phyloP scores from a whole-genome alignment of 768 basidiomycete genomes.

The Exsudoporus frostii region DNA sequence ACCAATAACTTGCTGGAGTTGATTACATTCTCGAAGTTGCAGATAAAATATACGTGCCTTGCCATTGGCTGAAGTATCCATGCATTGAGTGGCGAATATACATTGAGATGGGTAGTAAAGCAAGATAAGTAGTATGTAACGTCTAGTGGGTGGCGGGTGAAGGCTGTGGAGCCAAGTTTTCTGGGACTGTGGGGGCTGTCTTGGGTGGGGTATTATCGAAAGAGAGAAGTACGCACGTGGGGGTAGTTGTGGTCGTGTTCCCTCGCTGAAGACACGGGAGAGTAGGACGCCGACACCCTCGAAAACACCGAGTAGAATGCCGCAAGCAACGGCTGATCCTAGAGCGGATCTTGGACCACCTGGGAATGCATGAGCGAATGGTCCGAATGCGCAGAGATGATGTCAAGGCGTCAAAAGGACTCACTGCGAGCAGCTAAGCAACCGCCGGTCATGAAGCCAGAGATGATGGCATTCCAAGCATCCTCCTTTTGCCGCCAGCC shows the following conservation, averaged over 20 bases:
- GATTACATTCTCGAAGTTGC: neutral
- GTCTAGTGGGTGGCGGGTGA: slow-evolving; percentile 51
- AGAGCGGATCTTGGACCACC: slow-evolving; percentile 91
- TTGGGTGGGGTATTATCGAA: slow-evolving; percentile 7
- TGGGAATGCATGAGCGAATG: slow-evolving; percentile 31
- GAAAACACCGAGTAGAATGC: slow-evolving; percentile 91
- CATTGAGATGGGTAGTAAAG: slow-evolving; percentile 34
- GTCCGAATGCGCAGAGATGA: neutral
- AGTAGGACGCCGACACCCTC: slow-evolving; percentile 94
- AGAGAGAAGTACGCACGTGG: slow-evolving; percentile 52
- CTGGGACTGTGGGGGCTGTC: slow-evolving; percentile 42
- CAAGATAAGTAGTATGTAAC: slow-evolving; percentile 31
- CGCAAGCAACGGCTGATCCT: slow-evolving; percentile 92
- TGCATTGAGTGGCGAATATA: slow-evolving; percentile 37
- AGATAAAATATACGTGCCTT: slow-evolving; percentile 20
- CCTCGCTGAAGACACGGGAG: slow-evolving; percentile 83
- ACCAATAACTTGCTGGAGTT: neutral
- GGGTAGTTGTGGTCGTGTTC: slow-evolving; percentile 74
- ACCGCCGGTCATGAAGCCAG: slow-evolving; percentile 98
- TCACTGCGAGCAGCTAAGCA: slow-evolving; percentile 90
- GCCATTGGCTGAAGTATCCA: slow-evolving; percentile 25
- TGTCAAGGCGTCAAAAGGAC: slow-evolving; percentile 30
- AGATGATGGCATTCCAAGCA: slow-evolving; percentile 98
- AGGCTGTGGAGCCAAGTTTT: slow-evolving; percentile 51
- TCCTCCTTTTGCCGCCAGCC: slow-evolving; percentile 96